Base-by-base conservation (phyloP, 805 yeast genomes). In the Saccharomycopsis lassenensis region DNA sequence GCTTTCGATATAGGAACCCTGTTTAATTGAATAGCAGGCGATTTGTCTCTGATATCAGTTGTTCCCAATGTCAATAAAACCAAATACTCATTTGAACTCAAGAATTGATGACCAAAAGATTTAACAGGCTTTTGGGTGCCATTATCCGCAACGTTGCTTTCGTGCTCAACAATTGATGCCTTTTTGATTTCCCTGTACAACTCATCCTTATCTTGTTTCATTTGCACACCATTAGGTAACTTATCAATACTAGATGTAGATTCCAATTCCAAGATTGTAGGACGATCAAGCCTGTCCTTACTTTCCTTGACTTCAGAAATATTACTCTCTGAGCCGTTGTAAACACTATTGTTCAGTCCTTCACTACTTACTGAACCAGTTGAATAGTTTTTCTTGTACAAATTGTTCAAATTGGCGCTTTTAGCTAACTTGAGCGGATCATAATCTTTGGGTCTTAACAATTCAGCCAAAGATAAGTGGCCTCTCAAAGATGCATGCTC, bases 401-500 rank as follows among this genome's bases (percentile, higher is more conserved):
- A 35, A 27, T 43, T 42, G 26, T 41, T 47, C 6, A 45, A 33
- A 14, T 31, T 37, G 8, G 38, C 32, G 20, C 35, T 19, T 26
- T 37, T 30, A 14, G 40, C 46, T 20, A 37, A 24, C 14, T 35
- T 37, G 30, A 45, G 52, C 1, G 62, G 58, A 33, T 61, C 56
- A 39, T 57, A 63, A 45, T 68, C 59, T 1, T 24, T 27, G 7
- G 82, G 82, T 21, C 65, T 65, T 37, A 89, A 59, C 49, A 72
- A 48, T 35, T 72, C 72, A 1, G 91, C 77, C 24, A 84, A 70
- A 2, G 62, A 66, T 40, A 87, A 59, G 54, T 86, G 94, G 4
- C 97, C 97, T 48, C 96, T 68, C 31, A 89, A 62, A 33, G 84
- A 77, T 0, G 96, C 95, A 56, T 89, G 97, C 51, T 89, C 97